phyloP scores from a whole-genome alignment of 1,284 basidiomycete genomes.

The Trichosporon sp. region DNA sequence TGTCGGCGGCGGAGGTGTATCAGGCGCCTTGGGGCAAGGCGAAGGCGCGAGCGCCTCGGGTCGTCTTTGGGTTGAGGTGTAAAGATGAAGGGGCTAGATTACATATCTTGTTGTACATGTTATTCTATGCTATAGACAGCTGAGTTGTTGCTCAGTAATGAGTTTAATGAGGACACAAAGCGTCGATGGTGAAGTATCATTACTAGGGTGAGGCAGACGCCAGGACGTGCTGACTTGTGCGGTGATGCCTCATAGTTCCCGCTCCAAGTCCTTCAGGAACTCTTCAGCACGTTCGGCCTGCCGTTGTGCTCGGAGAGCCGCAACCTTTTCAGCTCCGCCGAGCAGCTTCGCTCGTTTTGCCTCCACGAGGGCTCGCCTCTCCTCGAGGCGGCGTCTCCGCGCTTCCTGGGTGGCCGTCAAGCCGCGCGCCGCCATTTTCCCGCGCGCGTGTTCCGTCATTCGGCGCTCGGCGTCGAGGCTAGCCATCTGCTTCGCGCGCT shows the following conservation, averaged over 20 bases:
- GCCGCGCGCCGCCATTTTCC: conserved; percentile 37
- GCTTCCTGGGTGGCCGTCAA: conserved; percentile 56
- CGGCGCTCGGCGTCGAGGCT: conserved; percentile 60
- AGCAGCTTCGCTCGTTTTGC: conserved; percentile 67
- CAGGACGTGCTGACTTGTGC: background rate
- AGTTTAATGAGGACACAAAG: background rate
- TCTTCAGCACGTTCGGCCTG: conserved; percentile 32
- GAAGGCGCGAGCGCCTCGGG: conserved; percentile 16
- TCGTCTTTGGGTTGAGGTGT: conserved; percentile 21
- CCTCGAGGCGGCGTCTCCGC: conserved; percentile 75
- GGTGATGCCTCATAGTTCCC: conserved; percentile 19
- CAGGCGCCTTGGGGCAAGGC: conserved; percentile 28
- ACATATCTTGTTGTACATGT: conserved; percentile 12
- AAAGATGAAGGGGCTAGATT: background rate
- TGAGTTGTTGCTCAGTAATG: background rate
- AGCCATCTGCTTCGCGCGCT: conserved; percentile 69
- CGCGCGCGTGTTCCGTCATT: conserved; percentile 65
- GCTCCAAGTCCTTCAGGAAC: conserved; percentile 32
- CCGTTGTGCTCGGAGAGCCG: conserved; percentile 17
- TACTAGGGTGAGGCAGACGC: background rate
- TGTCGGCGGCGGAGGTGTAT: conserved; percentile 55
- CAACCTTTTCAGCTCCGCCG: conserved; percentile 37
- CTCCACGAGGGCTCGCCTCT: conserved; percentile 66
- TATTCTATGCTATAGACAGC: background rate
- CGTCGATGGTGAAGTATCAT: background rate